These are phyloP conservation scores for Ocimum tenuiflorum DNA, from an alignment of 257 asterid species.

Conservation along the genomic window DNA sequence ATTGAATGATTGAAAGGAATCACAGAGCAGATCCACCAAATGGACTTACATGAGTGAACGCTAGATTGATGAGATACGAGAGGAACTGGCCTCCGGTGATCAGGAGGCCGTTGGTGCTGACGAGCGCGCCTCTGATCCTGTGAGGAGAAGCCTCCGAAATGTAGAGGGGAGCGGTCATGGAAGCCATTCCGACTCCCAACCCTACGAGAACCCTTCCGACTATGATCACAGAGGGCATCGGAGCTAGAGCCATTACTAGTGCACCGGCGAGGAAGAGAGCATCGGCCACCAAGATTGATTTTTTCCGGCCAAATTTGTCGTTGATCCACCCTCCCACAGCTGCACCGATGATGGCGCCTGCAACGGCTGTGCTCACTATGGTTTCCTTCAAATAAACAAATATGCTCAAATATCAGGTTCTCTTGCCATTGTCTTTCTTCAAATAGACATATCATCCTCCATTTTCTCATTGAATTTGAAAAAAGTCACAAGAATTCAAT, in stretches of 20 bases:
- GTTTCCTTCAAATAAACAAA: no score
- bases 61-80: constrained; percentile 46
- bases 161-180: constrained; percentile 66
- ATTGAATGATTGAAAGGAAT: no score
- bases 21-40: no score
- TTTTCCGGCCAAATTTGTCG: constrained; percentile 45
- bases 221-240: no score
- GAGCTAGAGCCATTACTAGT: constrained; percentile 44
- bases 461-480: no score
- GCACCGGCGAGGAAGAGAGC: constrained; percentile 45
- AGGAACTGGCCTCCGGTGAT: constrained; percentile 66
- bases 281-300: constrained; percentile 47
- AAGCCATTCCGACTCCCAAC: constrained; percentile 69
- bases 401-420: no score
- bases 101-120: constrained; percentile 49
- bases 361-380: constrained; percentile 60
- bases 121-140: constrained; percentile 64
- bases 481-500: no score
- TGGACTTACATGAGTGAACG: constrained; percentile 49
- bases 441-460: no score
- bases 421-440: no score
- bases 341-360: constrained; percentile 62
- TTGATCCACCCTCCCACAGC: constrained; percentile 54
- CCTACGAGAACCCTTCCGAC: constrained; percentile 63
- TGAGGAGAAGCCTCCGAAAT: constrained; percentile 66